Percentiles rank a stretch among this genome's conserved stretches.
Conservation (phyloP, 2,329 filamentous ascomycete species). For the Aspergillus glaucus region DNA sequence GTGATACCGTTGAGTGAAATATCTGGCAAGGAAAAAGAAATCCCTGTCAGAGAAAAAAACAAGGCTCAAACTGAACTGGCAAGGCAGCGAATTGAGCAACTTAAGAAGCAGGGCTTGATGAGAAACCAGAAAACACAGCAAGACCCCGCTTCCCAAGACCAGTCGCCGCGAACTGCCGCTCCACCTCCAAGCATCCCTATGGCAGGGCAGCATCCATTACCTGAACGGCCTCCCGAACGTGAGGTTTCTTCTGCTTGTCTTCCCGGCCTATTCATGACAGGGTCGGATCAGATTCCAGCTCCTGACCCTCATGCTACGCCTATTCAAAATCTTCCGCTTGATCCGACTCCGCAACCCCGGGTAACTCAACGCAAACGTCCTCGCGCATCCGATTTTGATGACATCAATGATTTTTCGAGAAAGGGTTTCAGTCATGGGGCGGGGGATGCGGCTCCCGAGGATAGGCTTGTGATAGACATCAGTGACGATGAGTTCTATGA, state of each 20-base stretch:
- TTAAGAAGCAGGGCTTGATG: conserved; percentile 51
- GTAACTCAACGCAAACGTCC: conserved; percentile 48
- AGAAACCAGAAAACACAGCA: conserved; percentile 30
- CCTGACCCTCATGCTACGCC: conserved; percentile 5
- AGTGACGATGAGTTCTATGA: conserved; percentile 62
- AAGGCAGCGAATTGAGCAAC: conserved; percentile 70
- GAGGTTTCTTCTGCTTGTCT: conserved; percentile 35
- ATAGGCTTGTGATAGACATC: conserved; percentile 72
- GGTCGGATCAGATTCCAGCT: conserved; percentile 8
- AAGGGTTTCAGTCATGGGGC: conserved; percentile 56
- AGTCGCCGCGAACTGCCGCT: conserved; percentile 3
- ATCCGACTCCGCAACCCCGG: conserved; percentile 18
- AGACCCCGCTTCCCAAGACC: conserved; percentile 4
- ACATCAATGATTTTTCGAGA: conserved; percentile 47
- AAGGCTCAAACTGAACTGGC: conserved; percentile 69
- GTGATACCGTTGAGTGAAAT: conserved; percentile 6
- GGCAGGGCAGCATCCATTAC: conserved; percentile 30
- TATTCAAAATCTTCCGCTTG: conserved; percentile 9
- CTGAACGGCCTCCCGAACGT: conserved; percentile 30
- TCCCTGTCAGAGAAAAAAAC: conserved; percentile 38
- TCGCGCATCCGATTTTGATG: conserved; percentile 65
- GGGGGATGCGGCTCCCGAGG: conserved; percentile 37
- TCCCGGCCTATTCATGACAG: conserved; percentile 49
- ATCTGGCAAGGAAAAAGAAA: conserved; percentile 19
- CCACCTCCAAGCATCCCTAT: conserved; percentile 5